Conservation (phyloP, 148 eudicot genomes). For the Diospyros kaki region DNA sequence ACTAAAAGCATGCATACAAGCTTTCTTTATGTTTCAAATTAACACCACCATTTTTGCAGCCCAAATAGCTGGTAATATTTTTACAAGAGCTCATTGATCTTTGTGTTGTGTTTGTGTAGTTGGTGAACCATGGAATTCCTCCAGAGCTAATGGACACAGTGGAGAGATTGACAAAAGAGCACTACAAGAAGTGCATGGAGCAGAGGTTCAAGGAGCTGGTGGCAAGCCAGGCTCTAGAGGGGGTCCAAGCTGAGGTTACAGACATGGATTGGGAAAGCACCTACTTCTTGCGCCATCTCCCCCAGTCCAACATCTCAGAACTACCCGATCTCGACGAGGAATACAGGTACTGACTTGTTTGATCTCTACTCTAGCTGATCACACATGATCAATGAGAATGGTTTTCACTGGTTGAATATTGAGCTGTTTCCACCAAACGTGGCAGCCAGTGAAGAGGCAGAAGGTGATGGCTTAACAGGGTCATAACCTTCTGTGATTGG, state of each 20-base stretch:
- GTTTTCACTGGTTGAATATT: too few relatives aligned
- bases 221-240: constrained; percentile 40
- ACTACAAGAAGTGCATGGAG: constrained; percentile 56
- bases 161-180: constrained; percentile 49
- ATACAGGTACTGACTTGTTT: constrained; percentile 26
- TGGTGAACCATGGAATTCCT: constrained; percentile 62
- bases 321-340: constrained; percentile 52
- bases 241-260: constrained; percentile 31
- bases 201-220: constrained; percentile 53
- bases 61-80: too few relatives aligned
- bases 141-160: constrained; percentile 47
- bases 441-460: too few relatives aligned
- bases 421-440: too few relatives aligned
- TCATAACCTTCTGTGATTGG: too few relatives aligned
- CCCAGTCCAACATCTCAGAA: constrained; percentile 42
- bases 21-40: not conserved
- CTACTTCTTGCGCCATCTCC: constrained; percentile 52
- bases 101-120: constrained; percentile 14
- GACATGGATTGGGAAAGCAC: constrained; percentile 69
- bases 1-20: too few relatives aligned
- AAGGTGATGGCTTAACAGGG: too few relatives aligned
- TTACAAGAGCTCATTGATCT: not conserved
- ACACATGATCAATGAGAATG: too few relatives aligned
- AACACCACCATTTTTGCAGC: not conserved
- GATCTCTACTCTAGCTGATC: too few relatives aligned